Percentiles rank a stretch among this genome's conserved stretches.
Conservation (phyloP, 2,329 filamentous ascomycete species). For the Tothia fuscella region DNA sequence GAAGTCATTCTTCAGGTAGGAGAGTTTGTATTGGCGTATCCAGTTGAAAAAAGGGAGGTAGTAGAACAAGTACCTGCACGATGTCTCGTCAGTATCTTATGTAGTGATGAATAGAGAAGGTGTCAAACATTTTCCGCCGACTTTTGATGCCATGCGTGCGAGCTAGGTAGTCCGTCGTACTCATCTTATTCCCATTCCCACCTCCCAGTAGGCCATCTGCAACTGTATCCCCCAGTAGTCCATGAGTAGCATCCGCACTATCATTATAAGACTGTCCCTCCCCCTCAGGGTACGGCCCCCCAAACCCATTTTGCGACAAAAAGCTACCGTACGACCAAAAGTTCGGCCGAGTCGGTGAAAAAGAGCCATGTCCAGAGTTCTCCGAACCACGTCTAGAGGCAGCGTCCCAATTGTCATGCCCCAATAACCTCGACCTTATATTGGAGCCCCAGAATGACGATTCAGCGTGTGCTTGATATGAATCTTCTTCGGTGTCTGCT, state of each 20-base stretch:
- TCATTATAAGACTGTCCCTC: constrained; percentile 19
- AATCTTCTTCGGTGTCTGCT: constrained; percentile 19
- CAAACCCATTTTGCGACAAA: constrained; percentile 23
- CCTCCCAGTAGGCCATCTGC: constrained; percentile 31
- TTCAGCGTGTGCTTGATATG: constrained; percentile 8
- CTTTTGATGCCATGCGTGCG: constrained; percentile 63
- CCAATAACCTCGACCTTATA: constrained; percentile 27
- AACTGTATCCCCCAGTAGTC: constrained; percentile 30
- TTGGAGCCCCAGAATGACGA: background rate
- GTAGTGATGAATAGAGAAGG: background rate
- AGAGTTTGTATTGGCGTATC: constrained; percentile 75
- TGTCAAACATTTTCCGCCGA: constrained; percentile 56
- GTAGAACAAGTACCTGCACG: constrained; percentile 69
- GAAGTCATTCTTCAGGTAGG: constrained; percentile 75
- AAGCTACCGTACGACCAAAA: constrained; percentile 42
- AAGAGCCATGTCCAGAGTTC: constrained; percentile 62
- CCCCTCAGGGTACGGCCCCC: constrained; percentile 24
- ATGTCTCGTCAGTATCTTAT: background rate
- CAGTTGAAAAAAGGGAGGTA: constrained; percentile 87
- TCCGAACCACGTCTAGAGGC: constrained; percentile 20
- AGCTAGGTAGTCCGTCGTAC: constrained; percentile 59
- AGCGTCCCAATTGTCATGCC: constrained; percentile 24
- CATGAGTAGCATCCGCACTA: constrained; percentile 23
- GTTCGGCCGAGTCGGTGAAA: constrained; percentile 40
- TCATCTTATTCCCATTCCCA: constrained; percentile 52